These are phyloP conservation scores for Guillardia theta DNA, from an alignment of 78 protist species.

Conservation along the genomic window DNA sequence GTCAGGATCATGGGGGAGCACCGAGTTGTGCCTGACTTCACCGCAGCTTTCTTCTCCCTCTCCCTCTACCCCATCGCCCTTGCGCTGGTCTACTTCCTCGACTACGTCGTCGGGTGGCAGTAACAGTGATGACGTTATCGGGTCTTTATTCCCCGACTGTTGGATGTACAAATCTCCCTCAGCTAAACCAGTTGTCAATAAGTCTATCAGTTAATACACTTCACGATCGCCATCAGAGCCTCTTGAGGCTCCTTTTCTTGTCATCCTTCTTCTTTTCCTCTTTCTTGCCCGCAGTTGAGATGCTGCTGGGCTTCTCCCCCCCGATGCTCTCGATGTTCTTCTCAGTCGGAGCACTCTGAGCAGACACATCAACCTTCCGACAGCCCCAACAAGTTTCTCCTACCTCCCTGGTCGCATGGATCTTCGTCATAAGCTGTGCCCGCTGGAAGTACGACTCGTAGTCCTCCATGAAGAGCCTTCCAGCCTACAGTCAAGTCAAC, in stretches of 20 bases:
- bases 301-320: no score
- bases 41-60: not conserved
- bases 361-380: slow-evolving; percentile 71
- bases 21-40: not conserved
- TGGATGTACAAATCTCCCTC: no score
- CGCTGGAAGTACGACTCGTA: slow-evolving; percentile 24
- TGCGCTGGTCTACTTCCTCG: slow-evolving; percentile 9
- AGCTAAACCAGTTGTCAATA: no score
- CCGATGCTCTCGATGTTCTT: no score
- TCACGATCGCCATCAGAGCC: not conserved
- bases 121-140: no score
- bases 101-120: not conserved
- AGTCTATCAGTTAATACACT: no score
- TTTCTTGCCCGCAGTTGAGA: no score
- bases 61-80: not conserved
- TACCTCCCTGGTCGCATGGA: not conserved
- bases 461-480: slow-evolving; percentile 86
- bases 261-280: not conserved
- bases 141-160: no score
- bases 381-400: not conserved
- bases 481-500: no score
- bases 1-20: not conserved
- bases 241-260: not conserved
- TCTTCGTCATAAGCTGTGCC: not conserved
- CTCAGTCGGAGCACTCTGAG: slow-evolving; percentile 75